These are phyloP conservation scores for Pythium scleroteichum DNA, from an alignment of 352 stramenopile species.

Conservation along the genomic window DNA sequence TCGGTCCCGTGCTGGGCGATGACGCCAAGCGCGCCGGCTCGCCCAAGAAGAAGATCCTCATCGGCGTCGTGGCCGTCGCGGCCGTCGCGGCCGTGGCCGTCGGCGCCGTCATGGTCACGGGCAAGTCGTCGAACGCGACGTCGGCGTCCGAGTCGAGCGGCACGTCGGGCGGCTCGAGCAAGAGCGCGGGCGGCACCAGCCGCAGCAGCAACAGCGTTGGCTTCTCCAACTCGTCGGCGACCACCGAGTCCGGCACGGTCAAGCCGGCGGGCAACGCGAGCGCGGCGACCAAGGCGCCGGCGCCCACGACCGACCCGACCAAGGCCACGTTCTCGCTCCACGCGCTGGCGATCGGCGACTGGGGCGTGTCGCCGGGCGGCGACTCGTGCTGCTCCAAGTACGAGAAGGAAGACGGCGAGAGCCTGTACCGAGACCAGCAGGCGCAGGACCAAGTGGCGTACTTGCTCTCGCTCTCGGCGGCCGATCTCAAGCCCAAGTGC, in stretches of 20 bases:
- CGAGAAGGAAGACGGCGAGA: conserved; percentile 23
- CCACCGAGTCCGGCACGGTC: not conserved
- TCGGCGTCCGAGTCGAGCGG: conserved; percentile 11
- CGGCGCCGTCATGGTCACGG: conserved; percentile 7
- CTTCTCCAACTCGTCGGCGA: not conserved
- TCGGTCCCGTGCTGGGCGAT: conserved; percentile 10
- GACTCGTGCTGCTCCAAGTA: conserved; percentile 33
- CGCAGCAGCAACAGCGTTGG: not conserved
- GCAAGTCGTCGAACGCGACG: conserved; percentile 2
- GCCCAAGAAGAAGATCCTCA: not conserved
- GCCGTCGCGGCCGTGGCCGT: conserved; percentile 12
- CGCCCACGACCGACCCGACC: conserved; percentile 10
- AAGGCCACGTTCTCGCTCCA: conserved; percentile 22
- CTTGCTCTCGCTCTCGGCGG: conserved; percentile 32
- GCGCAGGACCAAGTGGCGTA: conserved; percentile 32
- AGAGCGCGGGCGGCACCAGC: not conserved
- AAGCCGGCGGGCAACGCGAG: conserved; percentile 3
- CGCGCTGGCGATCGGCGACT: conserved; percentile 28
- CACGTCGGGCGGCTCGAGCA: not conserved
- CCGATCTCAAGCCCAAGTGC: conserved; percentile 47
- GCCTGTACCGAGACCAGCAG: conserved; percentile 37
- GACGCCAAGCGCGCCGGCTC: not conserved
- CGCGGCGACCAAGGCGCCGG: not conserved
- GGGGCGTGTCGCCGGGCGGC: conserved; percentile 22
- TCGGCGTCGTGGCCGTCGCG: conserved; percentile 16